Evolutionary conservation across 805 yeast species (phyloP).

Genomic region (Yamadazyma akitaensis): DNA sequence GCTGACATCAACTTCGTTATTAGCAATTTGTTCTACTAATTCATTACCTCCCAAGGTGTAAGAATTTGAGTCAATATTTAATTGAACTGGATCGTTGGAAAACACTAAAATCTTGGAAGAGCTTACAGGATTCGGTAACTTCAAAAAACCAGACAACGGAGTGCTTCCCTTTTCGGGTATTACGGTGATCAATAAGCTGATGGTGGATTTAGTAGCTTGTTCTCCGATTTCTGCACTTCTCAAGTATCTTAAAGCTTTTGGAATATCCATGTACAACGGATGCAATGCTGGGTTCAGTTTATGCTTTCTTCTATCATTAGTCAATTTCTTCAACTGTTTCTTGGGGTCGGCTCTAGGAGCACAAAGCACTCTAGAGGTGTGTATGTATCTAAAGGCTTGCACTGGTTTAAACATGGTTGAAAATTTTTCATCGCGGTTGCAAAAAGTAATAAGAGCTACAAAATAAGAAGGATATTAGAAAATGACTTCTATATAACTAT

Average conservation of each 20-base stretch:
- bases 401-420: constrained; percentile 5
- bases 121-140: constrained; percentile 70
- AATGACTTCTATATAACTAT: too few species aligned
- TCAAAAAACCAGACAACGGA: constrained; percentile 67
- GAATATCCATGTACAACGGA: constrained; percentile 70
- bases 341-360: constrained; percentile 12
- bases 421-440: constrained; percentile 7
- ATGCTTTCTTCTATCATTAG: constrained; percentile 21
- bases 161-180: constrained; percentile 76
- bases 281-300: constrained; percentile 41
- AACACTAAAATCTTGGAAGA: constrained; percentile 66
- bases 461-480: too few species aligned
- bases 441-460: not conserved
- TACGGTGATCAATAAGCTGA: constrained; percentile 56
- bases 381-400: not conserved
- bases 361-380: not conserved
- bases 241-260: constrained; percentile 69
- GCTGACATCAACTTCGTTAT: constrained; percentile 47
- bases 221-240: constrained; percentile 92
- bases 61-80: constrained; percentile 49
- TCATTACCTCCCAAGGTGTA: constrained; percentile 69
- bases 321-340: constrained; percentile 24
- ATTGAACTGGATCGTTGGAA: constrained; percentile 53
- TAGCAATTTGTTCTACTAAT: constrained; percentile 57
- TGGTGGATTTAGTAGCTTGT: constrained; percentile 64